Conservation (phyloP, 1,284 basidiomycete genomes). For the Wolfiporia cocos region DNA sequence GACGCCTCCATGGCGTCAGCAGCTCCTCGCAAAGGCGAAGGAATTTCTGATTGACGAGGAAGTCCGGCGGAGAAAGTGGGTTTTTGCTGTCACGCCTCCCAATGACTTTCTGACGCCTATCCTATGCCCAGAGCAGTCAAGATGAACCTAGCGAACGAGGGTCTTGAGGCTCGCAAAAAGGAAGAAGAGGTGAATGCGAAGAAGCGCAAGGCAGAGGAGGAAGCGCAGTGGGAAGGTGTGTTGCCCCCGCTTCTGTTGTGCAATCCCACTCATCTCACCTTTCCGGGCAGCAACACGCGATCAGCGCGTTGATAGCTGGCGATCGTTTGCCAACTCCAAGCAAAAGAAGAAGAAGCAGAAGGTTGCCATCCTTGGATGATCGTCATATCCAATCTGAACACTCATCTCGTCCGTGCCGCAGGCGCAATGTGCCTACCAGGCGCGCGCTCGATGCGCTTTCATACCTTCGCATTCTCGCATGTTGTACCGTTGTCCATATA, state of each 20-base stretch:
- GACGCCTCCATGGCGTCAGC: slow-evolving; percentile 55
- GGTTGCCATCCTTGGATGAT: slow-evolving; percentile 59
- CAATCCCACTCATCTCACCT: slow-evolving; percentile 1
- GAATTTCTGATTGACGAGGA: slow-evolving; percentile 80
- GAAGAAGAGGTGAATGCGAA: slow-evolving; percentile 68
- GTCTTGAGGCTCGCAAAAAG: slow-evolving; percentile 76
- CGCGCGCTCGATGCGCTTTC: too few relatives aligned
- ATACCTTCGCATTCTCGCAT: too few relatives aligned
- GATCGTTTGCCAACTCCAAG: slow-evolving; percentile 50
- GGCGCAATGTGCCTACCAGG: too few relatives aligned
- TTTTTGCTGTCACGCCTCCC: slow-evolving; percentile 8
- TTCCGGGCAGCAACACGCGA: slow-evolving; percentile 58
- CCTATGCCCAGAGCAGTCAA: slow-evolving; percentile 57
- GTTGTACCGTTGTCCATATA: too few relatives aligned
- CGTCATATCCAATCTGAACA: too few relatives aligned
- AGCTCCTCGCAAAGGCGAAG: slow-evolving; percentile 63
- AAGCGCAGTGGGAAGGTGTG: slow-evolving; percentile 76
- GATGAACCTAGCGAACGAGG: slow-evolving; percentile 83
- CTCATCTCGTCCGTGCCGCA: too few relatives aligned
- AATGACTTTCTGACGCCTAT: slow-evolving; percentile 3
- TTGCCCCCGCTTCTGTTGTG: slow-evolving; percentile 3
- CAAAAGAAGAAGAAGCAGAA: slow-evolving; percentile 76
- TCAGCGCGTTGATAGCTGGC: slow-evolving; percentile 78
- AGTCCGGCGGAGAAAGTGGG: slow-evolving; percentile 69
- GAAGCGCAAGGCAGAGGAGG: slow-evolving; percentile 81